Evolutionary conservation across 2,329 filamentous ascomycete species (phyloP).

Genomic region (Botrytis medusae): DNA sequence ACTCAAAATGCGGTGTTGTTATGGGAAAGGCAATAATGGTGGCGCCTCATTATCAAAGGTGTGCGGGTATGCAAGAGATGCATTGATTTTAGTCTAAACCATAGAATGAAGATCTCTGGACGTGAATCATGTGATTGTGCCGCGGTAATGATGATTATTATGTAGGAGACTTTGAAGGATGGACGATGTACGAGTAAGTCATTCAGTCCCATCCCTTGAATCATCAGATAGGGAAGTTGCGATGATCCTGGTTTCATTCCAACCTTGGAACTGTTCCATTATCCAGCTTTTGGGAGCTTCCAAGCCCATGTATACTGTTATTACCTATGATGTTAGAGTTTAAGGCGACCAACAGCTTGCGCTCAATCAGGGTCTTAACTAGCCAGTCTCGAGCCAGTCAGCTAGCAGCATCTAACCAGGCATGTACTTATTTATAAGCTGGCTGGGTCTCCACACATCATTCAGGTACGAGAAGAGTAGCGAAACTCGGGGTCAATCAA

Average conservation of each 20-base stretch:
- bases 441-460: neutral
- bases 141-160: neutral
- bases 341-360: conserved; percentile 3
- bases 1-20: neutral
- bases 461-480: conserved; percentile 9
- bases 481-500: conserved; percentile 13
- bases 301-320: neutral
- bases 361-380: neutral
- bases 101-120: neutral
- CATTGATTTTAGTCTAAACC: neutral
- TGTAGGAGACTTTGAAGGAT: no score
- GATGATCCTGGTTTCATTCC: neutral
- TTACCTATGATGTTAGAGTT: neutral
- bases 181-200: neutral
- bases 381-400: neutral
- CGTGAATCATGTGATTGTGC: neutral
- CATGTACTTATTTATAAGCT: neutral
- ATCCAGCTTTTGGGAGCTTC: neutral
- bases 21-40: neutral
- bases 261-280: neutral
- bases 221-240: conserved; percentile 5
- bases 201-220: neutral
- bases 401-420: neutral
- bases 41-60: neutral
- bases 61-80: neutral